Evolutionary conservation across 495 filamentous ascomycete genomes (phyloP).

Genomic region (Glonium stellatum): DNA sequence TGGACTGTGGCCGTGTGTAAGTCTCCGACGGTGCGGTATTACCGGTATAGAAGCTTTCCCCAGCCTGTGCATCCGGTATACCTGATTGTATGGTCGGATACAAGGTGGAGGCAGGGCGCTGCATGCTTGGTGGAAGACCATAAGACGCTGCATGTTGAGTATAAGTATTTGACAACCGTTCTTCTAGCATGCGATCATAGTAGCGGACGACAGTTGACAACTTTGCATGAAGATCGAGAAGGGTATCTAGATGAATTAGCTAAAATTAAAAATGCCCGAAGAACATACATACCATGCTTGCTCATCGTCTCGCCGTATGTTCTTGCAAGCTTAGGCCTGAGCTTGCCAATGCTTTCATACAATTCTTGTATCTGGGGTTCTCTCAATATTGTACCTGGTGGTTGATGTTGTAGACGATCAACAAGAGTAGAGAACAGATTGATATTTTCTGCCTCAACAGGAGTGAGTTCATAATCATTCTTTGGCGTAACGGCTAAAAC

Average conservation of each 20-base stretch:
- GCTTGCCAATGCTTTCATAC: conserved; percentile 88
- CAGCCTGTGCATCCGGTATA: conserved; percentile 22
- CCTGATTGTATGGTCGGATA: conserved; percentile 60
- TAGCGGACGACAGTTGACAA: conserved; percentile 96
- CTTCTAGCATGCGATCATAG: conserved; percentile 96
- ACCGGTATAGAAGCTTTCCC: conserved; percentile 76
- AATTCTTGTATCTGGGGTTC: conserved; percentile 98
- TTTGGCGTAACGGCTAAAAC: conserved; percentile 48
- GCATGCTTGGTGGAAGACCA: conserved; percentile 45
- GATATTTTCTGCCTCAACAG: conserved; percentile 93
- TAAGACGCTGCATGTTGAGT: conserved; percentile 64
- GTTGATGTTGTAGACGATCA: conserved; percentile 89
- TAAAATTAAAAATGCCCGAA: neutral
- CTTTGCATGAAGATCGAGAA: conserved; percentile 91
- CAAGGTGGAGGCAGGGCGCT: conserved; percentile 46
- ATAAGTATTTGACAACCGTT: conserved; percentile 86
- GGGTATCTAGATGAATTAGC: conserved; percentile 56
- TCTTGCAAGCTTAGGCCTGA: conserved; percentile 88
- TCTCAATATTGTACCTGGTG: conserved; percentile 85
- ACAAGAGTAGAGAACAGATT: conserved; percentile 93
- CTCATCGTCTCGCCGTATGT: conserved; percentile 99
- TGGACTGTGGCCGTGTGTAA: conserved; percentile 40
- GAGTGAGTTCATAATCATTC: conserved; percentile 90
- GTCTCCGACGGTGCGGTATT: conserved; percentile 48
- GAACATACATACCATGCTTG: conserved; percentile 71